These are phyloP conservation scores for Xerocomellus intermedius DNA, from an alignment of 768 basidiomycete species.

Conservation along the genomic window DNA sequence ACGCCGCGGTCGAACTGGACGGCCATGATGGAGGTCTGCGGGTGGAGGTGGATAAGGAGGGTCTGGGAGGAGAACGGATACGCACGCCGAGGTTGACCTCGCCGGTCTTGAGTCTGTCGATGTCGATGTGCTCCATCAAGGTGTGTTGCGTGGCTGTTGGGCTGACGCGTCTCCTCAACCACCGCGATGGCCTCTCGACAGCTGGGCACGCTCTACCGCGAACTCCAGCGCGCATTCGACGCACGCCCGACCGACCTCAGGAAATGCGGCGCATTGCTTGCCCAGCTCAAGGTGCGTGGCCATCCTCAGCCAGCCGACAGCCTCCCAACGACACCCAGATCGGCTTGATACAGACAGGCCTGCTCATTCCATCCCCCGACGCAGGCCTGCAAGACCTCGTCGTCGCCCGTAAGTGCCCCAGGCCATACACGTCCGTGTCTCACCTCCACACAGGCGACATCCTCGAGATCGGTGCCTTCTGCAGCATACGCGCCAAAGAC, in stretches of 20 bases:
- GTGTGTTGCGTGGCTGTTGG: conserved; percentile 19
- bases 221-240: conserved; percentile 66
- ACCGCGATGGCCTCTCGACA: conserved; percentile 53
- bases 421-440: not conserved
- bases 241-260: conserved; percentile 65
- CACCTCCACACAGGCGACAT: conserved; percentile 66
- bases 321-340: conserved; percentile 44
- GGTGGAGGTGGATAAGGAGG: not conserved
- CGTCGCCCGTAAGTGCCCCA: conserved; percentile 60
- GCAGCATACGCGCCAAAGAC: conserved; percentile 86
- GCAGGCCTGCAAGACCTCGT: conserved; percentile 65
- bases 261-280: conserved; percentile 59
- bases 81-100: conserved; percentile 96
- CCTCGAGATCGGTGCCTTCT: conserved; percentile 93
- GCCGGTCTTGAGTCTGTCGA: conserved; percentile 85
- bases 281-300: conserved; percentile 68
- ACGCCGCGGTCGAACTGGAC: conserved; percentile 96
- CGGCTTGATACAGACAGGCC: conserved; percentile 71
- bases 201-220: conserved; percentile 60
- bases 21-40: conserved; percentile 97
- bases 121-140: conserved; percentile 67
- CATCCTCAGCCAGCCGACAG: not conserved
- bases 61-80: conserved; percentile 12
- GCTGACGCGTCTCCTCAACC: conserved; percentile 53
- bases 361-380: conserved; percentile 70